These are phyloP conservation scores for Hypoxylon fragiforme DNA, from an alignment of 495 filamentous ascomycete genomes.

Conservation along the genomic window DNA sequence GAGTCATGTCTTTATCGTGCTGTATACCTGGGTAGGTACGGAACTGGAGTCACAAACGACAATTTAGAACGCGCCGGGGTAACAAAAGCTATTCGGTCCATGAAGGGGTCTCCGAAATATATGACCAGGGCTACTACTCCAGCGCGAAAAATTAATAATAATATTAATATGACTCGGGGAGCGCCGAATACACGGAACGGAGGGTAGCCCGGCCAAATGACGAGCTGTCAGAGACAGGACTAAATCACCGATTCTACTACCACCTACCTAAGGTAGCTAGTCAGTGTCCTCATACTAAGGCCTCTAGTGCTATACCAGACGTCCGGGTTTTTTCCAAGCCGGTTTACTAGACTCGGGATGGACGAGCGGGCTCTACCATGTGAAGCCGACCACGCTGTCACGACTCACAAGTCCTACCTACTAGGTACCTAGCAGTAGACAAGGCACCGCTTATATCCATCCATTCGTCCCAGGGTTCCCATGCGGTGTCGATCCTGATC, in stretches of 20 bases:
- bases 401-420: too few species aligned
- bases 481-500: constrained; percentile 17
- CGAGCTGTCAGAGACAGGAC: constrained; percentile 18
- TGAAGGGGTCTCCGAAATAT: constrained; percentile 4
- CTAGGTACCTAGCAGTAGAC: too few species aligned
- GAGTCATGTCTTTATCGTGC: background rate
- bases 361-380: constrained; percentile 17
- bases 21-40: too few species aligned
- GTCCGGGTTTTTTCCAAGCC: background rate
- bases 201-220: constrained; percentile 1
- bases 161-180: constrained; percentile 19
- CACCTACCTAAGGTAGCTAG: constrained; percentile 5
- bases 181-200: constrained; percentile 7
- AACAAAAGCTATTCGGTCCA: background rate
- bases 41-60: too few species aligned
- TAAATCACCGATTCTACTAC: background rate
- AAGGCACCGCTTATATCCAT: too few species aligned
- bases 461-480: constrained; percentile 1
- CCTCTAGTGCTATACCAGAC: background rate
- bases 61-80: constrained; percentile 5
- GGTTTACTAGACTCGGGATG: constrained; percentile 13
- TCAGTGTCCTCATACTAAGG: constrained; percentile 6
- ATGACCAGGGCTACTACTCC: too few species aligned
- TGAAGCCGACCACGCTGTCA: background rate
- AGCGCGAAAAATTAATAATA: too few species aligned